Conservation (phyloP, 768 basidiomycete species). For the Leccinum arenicola region DNA sequence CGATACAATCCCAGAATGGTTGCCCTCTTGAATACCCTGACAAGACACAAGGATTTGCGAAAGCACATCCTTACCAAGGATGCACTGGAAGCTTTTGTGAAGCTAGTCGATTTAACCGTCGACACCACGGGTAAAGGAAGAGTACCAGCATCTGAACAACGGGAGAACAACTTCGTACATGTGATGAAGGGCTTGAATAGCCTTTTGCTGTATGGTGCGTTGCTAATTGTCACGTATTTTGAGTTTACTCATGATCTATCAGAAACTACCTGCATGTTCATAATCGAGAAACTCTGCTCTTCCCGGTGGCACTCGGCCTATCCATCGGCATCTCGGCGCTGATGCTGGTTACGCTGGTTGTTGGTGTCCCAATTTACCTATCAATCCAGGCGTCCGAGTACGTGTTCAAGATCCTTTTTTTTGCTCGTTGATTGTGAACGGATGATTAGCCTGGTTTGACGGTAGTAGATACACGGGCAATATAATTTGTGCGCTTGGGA, state of each 20-base stretch:
- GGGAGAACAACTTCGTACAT: slow-evolving; percentile 10
- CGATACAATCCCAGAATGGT: slow-evolving; percentile 20
- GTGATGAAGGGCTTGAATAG: slow-evolving; percentile 22
- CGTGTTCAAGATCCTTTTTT: too few species aligned
- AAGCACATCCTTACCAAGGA: slow-evolving; percentile 14
- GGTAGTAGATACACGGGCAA: too few species aligned
- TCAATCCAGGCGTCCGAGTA: too few species aligned
- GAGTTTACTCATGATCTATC: background rate
- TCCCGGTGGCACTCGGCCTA: too few species aligned
- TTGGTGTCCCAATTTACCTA: too few species aligned
- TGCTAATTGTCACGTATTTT: background rate
- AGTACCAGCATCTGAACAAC: background rate
- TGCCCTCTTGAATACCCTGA: slow-evolving; percentile 20
- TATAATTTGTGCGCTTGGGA: too few species aligned
- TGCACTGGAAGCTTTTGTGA: slow-evolving; percentile 13
- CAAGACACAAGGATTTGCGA: slow-evolving; percentile 15
- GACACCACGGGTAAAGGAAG: too few species aligned
- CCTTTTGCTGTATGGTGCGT: slow-evolving; percentile 17
- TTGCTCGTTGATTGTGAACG: too few species aligned
- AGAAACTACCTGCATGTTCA: slow-evolving; percentile 6
- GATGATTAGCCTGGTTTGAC: too few species aligned
- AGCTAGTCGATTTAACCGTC: slow-evolving; percentile 12
- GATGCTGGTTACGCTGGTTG: too few species aligned
- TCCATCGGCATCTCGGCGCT: too few species aligned
- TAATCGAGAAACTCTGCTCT: background rate